Percentiles rank a stretch among this genome's conserved stretches.
Evolutionary conservation across 768 basidiomycete genomes (phyloP).

Genomic region (Lactarius evosmus): DNA sequence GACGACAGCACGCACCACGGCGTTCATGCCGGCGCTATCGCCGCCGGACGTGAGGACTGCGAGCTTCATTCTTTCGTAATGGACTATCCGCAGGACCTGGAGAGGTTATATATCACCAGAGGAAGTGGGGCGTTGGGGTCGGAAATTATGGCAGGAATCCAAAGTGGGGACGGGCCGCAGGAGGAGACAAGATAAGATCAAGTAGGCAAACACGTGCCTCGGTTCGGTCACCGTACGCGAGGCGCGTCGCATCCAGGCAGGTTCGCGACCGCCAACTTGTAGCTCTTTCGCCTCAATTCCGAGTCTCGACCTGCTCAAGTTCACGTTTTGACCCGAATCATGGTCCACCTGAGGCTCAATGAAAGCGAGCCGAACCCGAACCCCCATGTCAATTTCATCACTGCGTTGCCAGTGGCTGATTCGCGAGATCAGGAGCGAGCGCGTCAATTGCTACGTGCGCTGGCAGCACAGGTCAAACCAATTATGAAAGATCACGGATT

Average conservation of each 20-base stretch:
- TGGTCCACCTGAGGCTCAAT: conserved; percentile 77
- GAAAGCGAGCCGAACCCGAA: conserved; percentile 71
- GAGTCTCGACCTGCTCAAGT: not conserved
- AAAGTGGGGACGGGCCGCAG: not conserved
- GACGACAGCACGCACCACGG: conserved; percentile 89
- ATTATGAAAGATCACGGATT: conserved; percentile 81
- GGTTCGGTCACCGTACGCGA: not conserved
- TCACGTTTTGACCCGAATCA: conserved; percentile 30
- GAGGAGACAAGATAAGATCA: conserved; percentile 16
- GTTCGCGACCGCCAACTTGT: conserved; percentile 1
- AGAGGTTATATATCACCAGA: conserved; percentile 7
- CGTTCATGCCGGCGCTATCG: conserved; percentile 98
- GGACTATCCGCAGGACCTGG: not conserved
- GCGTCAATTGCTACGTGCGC: conserved; percentile 65
- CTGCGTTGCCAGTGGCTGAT: conserved; percentile 47
- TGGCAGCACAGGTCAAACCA: conserved; percentile 81
- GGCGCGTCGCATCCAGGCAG: not conserved
- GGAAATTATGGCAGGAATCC: conserved; percentile 19
- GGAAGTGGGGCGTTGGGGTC: conserved; percentile 7
- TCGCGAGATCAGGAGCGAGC: conserved; percentile 56
- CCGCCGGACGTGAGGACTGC: conserved; percentile 95
- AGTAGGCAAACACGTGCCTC: not conserved
- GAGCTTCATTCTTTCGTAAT: conserved; percentile 61
- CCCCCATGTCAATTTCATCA: conserved; percentile 72
- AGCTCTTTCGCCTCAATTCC: not conserved